A percentile compares a stretch with the other conserved stretches of the same genome.
phyloP scores from a whole-genome alignment of 2,329 filamentous ascomycete genomes.

The Alternaria burnsii region DNA sequence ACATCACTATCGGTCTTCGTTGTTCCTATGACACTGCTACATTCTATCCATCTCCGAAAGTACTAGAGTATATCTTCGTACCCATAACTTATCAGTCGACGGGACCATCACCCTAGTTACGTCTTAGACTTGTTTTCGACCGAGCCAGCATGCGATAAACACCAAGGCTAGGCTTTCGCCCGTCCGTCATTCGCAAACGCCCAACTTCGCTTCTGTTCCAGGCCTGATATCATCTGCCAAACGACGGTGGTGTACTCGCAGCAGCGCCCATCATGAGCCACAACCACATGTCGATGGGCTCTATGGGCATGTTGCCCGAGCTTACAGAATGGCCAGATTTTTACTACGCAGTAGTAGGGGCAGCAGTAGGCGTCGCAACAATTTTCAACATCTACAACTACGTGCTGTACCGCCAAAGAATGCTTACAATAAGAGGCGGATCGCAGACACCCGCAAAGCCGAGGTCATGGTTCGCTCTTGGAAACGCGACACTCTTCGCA shows the following conservation, averaged over 20 bases:
- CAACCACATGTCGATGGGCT: conserved; percentile 43
- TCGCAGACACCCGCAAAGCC: conserved; percentile 62
- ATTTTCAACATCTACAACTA: conserved; percentile 58
- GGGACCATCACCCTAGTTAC: not conserved
- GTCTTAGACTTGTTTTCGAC: not conserved
- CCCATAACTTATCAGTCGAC: not conserved
- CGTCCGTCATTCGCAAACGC: not conserved
- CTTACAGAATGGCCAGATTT: conserved; percentile 60
- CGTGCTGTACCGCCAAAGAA: conserved; percentile 60
- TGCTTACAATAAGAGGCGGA: conserved; percentile 54
- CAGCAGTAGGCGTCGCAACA: conserved; percentile 55
- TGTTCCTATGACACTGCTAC: conserved; percentile 6
- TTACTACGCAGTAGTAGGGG: conserved; percentile 63
- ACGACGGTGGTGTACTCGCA: conserved; percentile 12
- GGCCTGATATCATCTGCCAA: conserved; percentile 16
- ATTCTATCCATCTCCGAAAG: not conserved
- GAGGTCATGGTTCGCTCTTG: conserved; percentile 57
- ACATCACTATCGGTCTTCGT: not conserved
- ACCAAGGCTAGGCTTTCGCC: not conserved
- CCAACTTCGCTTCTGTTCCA: not conserved
- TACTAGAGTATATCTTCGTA: not conserved
- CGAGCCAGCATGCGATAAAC: conserved; percentile 15
- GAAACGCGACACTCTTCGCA: conserved; percentile 63
- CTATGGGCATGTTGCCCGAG: conserved; percentile 56
- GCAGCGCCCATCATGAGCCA: conserved; percentile 35